phyloP scores from a whole-genome alignment of 2,329 filamentous ascomycete genomes.

The Stemphylium lycopersici region DNA sequence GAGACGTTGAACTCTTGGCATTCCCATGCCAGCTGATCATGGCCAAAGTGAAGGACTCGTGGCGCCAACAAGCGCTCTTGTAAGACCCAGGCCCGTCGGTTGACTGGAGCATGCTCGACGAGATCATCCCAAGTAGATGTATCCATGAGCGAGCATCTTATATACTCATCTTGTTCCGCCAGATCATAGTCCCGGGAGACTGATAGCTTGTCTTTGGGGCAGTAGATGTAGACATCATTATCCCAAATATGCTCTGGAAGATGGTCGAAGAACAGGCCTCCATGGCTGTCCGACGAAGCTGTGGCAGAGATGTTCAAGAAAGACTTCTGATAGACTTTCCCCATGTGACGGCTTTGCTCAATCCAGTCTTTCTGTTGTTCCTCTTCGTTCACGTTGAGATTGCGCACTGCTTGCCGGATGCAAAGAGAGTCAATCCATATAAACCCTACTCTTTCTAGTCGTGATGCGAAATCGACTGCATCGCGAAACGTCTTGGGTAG shows the following conservation, averaged over 20 bases:
- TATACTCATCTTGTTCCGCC: neutral
- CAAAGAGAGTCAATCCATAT: slow-evolving; percentile 25
- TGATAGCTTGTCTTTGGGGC: neutral
- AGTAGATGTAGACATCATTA: slow-evolving; percentile 18
- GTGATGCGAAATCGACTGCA: slow-evolving; percentile 11
- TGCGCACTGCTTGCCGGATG: slow-evolving; percentile 3
- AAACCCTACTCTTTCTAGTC: slow-evolving; percentile 12
- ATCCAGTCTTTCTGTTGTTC: slow-evolving; percentile 22
- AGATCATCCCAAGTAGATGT: slow-evolving; percentile 17
- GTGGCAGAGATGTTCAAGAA: slow-evolving; percentile 36
- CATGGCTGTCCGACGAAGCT: slow-evolving; percentile 15
- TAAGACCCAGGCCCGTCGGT: slow-evolving; percentile 30
- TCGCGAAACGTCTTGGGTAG: slow-evolving; percentile 22
- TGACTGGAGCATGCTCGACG: slow-evolving; percentile 23
- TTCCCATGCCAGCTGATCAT: slow-evolving; percentile 29
- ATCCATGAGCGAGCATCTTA: slow-evolving; percentile 15
- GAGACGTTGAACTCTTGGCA: slow-evolving; percentile 16
- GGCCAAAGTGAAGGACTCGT: slow-evolving; percentile 30
- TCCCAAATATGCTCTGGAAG: slow-evolving; percentile 13
- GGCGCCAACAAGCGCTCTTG: slow-evolving; percentile 32
- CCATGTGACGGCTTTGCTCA: slow-evolving; percentile 21
- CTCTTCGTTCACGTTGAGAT: neutral
- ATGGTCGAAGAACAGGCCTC: slow-evolving; percentile 19
- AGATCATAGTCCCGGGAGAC: neutral
- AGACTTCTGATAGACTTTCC: slow-evolving; percentile 18